phyloP scores from a whole-genome alignment of 169 alveolate species.

The Plasmodium berghei region DNA sequence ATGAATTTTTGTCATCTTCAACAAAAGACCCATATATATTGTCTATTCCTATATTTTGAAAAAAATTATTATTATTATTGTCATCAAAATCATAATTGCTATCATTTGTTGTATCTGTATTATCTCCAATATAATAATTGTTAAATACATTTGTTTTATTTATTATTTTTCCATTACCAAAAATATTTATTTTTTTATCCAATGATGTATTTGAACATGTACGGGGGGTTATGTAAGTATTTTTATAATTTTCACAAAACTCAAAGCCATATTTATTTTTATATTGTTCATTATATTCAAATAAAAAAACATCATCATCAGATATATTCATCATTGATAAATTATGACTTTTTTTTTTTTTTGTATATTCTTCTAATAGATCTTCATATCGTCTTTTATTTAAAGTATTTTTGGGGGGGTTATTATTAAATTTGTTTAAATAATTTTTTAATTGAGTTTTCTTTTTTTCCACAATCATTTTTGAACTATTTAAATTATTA shows the following conservation, averaged over 20 bases:
- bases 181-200: no score
- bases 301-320: neutral
- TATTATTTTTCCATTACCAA: neutral
- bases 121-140: neutral
- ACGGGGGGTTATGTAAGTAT: conserved; percentile 5
- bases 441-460: neutral
- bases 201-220: neutral
- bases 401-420: neutral
- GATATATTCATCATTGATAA: neutral
- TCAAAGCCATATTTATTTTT: conserved; percentile 15
- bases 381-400: conserved; percentile 14
- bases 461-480: neutral
- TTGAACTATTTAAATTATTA: conserved; percentile 4
- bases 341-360: conserved; percentile 18
- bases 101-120: neutral
- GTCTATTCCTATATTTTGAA: conserved; percentile 9
- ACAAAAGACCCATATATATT: conserved; percentile 42
- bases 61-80: neutral
- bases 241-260: conserved; percentile 9
- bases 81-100: neutral
- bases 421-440: neutral
- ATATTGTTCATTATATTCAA: neutral
- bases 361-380: conserved; percentile 5
- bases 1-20: conserved; percentile 31
- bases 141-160: neutral